phyloP scores from a whole-genome alignment of 1,284 basidiomycete genomes.

The Ceratobasidium sp. region DNA sequence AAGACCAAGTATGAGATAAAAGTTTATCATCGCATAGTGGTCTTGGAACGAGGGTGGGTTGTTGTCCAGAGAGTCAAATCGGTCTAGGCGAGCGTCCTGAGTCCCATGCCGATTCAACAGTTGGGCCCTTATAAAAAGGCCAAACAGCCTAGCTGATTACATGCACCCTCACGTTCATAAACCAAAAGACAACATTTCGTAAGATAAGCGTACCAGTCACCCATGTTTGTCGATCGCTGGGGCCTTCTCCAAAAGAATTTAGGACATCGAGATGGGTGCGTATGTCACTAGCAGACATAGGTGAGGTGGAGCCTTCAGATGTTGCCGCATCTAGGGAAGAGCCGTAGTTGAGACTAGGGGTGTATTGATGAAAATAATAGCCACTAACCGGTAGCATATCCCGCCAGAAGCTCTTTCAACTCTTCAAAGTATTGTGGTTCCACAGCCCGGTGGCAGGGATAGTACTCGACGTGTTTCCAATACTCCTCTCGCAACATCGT shows the following conservation, averaged over 20 bases:
- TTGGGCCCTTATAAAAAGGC: constrained; percentile 22
- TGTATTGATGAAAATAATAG: background rate
- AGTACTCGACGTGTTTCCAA: constrained; percentile 33
- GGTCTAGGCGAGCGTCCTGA: constrained; percentile 20
- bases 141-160: constrained; percentile 21
- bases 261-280: background rate
- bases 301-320: constrained; percentile 31
- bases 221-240: constrained; percentile 10
- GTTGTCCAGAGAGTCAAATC: constrained; percentile 20
- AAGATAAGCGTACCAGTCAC: background rate
- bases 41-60: background rate
- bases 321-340: constrained; percentile 23
- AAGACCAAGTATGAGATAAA: background rate
- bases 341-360: background rate
- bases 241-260: background rate
- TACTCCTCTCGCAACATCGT: constrained; percentile 29
- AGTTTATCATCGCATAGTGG: constrained; percentile 7
- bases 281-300: constrained; percentile 18
- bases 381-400: constrained; percentile 17
- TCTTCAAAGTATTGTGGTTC: background rate
- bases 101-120: constrained; percentile 9
- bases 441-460: constrained; percentile 9
- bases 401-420: constrained; percentile 17
- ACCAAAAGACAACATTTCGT: background rate
- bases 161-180: background rate